A percentile compares a stretch with the other conserved stretches of the same genome.
Conservation (phyloP, 2,329 filamentous ascomycete species). For the Alternaria arborescens region DNA sequence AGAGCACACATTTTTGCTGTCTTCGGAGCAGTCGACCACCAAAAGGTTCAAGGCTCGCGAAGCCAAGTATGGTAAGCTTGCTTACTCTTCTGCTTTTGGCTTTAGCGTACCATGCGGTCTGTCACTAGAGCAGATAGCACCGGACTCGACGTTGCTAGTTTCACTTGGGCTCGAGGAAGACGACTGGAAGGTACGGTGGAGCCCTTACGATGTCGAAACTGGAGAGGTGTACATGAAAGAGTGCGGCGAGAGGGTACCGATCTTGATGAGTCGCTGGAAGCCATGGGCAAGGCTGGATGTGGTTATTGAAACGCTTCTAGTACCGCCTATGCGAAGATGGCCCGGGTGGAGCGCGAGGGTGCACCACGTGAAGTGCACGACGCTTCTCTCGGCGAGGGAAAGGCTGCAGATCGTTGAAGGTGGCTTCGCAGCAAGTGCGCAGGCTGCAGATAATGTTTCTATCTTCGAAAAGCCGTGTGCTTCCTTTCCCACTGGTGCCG, state of each 20-base stretch:
- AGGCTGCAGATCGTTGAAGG: slow-evolving; percentile 31
- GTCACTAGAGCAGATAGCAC: slow-evolving; percentile 50
- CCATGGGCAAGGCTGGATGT: slow-evolving; percentile 41
- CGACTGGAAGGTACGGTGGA: slow-evolving; percentile 50
- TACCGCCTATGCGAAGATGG: slow-evolving; percentile 38
- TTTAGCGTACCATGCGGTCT: slow-evolving; percentile 53
- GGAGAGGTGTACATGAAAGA: slow-evolving; percentile 7
- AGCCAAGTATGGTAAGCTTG: slow-evolving; percentile 47
- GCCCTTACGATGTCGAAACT: slow-evolving; percentile 44
- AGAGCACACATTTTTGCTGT: slow-evolving; percentile 44
- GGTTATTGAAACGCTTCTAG: slow-evolving; percentile 30
- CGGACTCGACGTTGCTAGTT: slow-evolving; percentile 49
- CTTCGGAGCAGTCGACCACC: slow-evolving; percentile 44
- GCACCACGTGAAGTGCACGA: slow-evolving; percentile 27
- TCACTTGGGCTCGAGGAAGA: slow-evolving; percentile 44
- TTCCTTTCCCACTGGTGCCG: slow-evolving; percentile 22
- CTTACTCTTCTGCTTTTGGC: slow-evolving; percentile 47
- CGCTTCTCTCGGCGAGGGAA: not conserved
- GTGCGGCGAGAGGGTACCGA: slow-evolving; percentile 20
- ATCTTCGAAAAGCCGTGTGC: not conserved
- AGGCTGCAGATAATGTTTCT: slow-evolving; percentile 8
- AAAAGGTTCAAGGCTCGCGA: slow-evolving; percentile 49
- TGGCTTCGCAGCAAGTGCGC: slow-evolving; percentile 43
- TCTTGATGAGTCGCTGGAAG: slow-evolving; percentile 33
- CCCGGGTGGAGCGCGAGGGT: slow-evolving; percentile 41